Base-by-base conservation (phyloP, 768 basidiomycete species). In the Lepiota venenata region DNA sequence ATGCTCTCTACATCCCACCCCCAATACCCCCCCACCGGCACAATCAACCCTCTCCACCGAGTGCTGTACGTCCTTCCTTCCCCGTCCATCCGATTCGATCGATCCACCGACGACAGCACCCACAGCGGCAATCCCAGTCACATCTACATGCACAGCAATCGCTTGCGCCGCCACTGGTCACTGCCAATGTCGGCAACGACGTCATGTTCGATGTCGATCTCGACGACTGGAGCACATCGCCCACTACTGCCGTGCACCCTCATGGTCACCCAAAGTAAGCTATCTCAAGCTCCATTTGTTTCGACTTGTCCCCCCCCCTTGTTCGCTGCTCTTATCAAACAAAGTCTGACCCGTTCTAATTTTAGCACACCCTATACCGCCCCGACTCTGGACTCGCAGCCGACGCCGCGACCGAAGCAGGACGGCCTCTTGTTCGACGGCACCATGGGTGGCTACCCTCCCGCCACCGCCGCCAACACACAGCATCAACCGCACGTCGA, bases 171-270 rank as follows among this genome's bases (percentile, higher is more conserved):
- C 52, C 60, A 11, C 52, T 59, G 4, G 21, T 38, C 21, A 55
- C 51, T 38, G 36, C 48, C 45, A 56, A 32, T 50, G 54, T 56
- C 39, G 46, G 25, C 48, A 55, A 32, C 54, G 54, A 58, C 44
- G 46, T 35, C 51, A 55, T 65, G 29, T 63, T 64, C 39, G 63
- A 66, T 32, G 60, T 64, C 50, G 64, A 67, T 44, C 18, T 64
- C 21, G 68, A 69, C 35, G 63, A 66, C 44, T 69, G 65, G 61
- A 57, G 58, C 43, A 20, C 63, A 18, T 58, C 55, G 21, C 55
- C 60, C 35, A 22, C 20, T 18, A 22, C 20, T 18, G 22, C 38
- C 22, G n/a, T 47, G n/a, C 25, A 46, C 36, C n/a, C 36, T 6
- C 52, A 58, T 44, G 14, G 49, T 55, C 38, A 50, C 56, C 43